Evolutionary conservation across 2,329 filamentous ascomycete species (phyloP).

Genomic region (Pochonia chlamydosporia): DNA sequence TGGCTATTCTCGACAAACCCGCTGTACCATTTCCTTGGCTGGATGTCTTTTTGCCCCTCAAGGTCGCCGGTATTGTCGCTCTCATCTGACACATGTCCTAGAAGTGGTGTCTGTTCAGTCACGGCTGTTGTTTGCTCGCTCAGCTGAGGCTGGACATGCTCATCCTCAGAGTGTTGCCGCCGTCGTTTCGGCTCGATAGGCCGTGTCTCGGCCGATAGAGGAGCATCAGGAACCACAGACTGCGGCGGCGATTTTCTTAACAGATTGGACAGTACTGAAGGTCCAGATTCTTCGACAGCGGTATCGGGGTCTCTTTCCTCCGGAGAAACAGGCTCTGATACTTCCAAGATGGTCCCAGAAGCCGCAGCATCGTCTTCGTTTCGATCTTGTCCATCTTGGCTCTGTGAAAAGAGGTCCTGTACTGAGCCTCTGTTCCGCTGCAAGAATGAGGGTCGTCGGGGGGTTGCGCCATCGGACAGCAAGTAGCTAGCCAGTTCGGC

Average conservation of each 20-base stretch:
- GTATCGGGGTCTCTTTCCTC: slow-evolving; percentile 12
- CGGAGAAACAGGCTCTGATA: slow-evolving; percentile 42
- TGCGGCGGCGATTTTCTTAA: slow-evolving; percentile 43
- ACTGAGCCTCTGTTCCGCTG: slow-evolving; percentile 24
- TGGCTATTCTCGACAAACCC: slow-evolving; percentile 24
- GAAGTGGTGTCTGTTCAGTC: slow-evolving; percentile 43
- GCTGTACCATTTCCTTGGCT: slow-evolving; percentile 27
- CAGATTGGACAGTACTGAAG: slow-evolving; percentile 43
- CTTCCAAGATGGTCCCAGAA: slow-evolving; percentile 53
- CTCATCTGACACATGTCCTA: slow-evolving; percentile 28
- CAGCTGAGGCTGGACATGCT: slow-evolving; percentile 9
- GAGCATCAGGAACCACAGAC: slow-evolving; percentile 16
- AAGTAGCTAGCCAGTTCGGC: slow-evolving; percentile 81
- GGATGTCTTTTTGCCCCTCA: slow-evolving; percentile 42
- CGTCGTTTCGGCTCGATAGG: not conserved
- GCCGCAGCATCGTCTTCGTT: slow-evolving; percentile 18
- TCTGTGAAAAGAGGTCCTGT: slow-evolving; percentile 20
- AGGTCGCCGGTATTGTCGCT: slow-evolving; percentile 33
- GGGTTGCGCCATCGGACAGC: slow-evolving; percentile 55
- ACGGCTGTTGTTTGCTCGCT: slow-evolving; percentile 11
- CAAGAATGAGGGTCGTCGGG: slow-evolving; percentile 41
- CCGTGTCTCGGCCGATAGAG: slow-evolving; percentile 1
- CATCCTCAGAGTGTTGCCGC: slow-evolving; percentile 2
- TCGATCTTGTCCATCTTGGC: slow-evolving; percentile 16
- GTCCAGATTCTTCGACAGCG: slow-evolving; percentile 18